Conservation (phyloP, 2,329 filamentous ascomycete species). For the Venturia pyrina region DNA sequence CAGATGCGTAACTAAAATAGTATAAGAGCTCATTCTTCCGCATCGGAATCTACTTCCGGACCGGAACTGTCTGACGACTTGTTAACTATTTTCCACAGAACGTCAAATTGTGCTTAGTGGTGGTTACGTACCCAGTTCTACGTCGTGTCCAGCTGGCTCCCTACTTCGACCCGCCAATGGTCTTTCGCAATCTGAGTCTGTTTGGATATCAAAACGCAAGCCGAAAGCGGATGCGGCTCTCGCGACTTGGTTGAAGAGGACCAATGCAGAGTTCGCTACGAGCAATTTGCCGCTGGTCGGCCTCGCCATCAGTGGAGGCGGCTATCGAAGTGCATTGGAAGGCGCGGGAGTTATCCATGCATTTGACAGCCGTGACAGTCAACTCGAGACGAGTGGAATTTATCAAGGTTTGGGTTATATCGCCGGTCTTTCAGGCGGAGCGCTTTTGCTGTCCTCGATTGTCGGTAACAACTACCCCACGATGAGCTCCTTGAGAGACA, state of each 20-base stretch:
- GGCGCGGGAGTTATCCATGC: constrained; percentile 33
- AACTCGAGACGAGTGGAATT: constrained; percentile 30
- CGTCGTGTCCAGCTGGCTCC: not conserved
- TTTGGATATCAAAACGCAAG: not conserved
- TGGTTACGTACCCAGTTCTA: not conserved
- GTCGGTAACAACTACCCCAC: constrained; percentile 39
- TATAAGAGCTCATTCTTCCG: not conserved
- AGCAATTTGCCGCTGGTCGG: constrained; percentile 30
- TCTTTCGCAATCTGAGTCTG: not conserved
- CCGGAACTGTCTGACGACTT: not conserved
- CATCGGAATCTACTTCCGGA: not conserved
- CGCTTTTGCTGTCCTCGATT: constrained; percentile 35
- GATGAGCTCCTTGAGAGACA: constrained; percentile 28
- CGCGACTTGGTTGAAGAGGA: not conserved
- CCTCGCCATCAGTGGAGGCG: constrained; percentile 34
- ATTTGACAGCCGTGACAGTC: constrained; percentile 33
- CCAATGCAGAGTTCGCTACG: constrained; percentile 21
- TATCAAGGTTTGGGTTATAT: constrained; percentile 39
- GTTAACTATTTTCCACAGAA: not conserved
- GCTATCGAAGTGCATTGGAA: constrained; percentile 30
- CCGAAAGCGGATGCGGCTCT: not conserved
- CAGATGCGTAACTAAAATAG: too few relatives aligned
- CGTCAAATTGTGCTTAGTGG: not conserved
- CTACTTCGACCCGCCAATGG: constrained; percentile 3
- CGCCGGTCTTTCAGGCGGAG: constrained; percentile 35